Evolutionary conservation across 2,329 filamentous ascomycete species (phyloP).

Genomic region (Stagonosporopsis vannaccii): DNA sequence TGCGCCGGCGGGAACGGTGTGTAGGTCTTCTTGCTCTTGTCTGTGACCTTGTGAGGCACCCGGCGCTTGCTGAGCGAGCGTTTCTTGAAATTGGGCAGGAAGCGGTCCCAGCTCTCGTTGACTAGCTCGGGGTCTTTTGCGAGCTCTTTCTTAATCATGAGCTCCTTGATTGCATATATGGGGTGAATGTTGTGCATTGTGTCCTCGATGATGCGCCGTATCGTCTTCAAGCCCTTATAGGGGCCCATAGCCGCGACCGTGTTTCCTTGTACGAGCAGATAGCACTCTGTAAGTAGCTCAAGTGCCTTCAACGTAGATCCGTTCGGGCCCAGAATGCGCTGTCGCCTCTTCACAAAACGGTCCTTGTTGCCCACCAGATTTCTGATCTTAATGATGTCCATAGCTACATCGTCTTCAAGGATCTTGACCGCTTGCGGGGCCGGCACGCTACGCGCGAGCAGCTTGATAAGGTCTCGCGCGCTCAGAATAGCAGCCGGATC

Average conservation of each 20-base stretch:
- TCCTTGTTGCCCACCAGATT: conserved; percentile 92
- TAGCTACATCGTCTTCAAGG: conserved; percentile 87
- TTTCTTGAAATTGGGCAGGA: conserved; percentile 97
- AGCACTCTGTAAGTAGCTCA: conserved; percentile 84
- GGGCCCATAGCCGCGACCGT: conserved; percentile 89
- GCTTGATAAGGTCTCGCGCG: conserved; percentile 90
- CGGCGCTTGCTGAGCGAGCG: conserved; percentile 84
- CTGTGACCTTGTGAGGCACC: conserved; percentile 82
- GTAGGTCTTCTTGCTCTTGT: conserved; percentile 94
- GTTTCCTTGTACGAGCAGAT: conserved; percentile 95
- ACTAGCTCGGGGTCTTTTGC: conserved; percentile 87
- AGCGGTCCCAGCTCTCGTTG: conserved; percentile 92
- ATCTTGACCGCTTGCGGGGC: conserved; percentile 94
- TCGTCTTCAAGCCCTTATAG: conserved; percentile 92
- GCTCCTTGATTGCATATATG: conserved; percentile 91
- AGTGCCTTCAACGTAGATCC: conserved; percentile 94
- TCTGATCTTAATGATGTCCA: conserved; percentile 95
- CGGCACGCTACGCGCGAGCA: conserved; percentile 83
- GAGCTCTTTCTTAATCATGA: conserved; percentile 93
- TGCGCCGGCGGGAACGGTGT: conserved; percentile 96
- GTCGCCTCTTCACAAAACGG: conserved; percentile 90
- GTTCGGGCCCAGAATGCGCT: conserved; percentile 89
- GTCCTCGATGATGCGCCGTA: conserved; percentile 83
- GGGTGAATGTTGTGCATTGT: conserved; percentile 95
- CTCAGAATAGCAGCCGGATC: conserved; percentile 94